phyloP scores from a whole-genome alignment of 208 protist genomes.

The Trypanosoma cruzi region DNA sequence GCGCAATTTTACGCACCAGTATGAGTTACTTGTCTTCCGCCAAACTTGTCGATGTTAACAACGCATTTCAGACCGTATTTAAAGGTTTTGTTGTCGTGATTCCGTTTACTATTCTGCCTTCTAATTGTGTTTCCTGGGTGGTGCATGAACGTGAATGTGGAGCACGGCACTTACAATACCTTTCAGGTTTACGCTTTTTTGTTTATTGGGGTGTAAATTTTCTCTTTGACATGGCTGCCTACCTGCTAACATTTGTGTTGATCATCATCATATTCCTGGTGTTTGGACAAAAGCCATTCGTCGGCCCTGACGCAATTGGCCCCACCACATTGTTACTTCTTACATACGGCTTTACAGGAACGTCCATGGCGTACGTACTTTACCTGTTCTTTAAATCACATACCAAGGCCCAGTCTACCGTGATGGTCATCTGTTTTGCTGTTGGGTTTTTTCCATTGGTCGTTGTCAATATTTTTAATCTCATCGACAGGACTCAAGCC shows the following conservation, averaged over 20 bases:
- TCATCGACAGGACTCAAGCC: conserved; percentile 44
- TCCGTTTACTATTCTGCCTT: conserved; percentile 68
- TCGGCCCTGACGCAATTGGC: conserved; percentile 36
- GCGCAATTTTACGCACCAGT: neutral
- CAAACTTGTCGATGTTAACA: neutral
- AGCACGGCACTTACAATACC: conserved; percentile 71
- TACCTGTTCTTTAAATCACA: conserved; percentile 68
- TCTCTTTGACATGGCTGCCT: conserved; percentile 67
- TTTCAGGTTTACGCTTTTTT: conserved; percentile 62
- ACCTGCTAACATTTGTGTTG: conserved; percentile 57
- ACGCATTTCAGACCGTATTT: conserved; percentile 47
- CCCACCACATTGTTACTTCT: conserved; percentile 60
- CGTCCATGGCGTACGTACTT: conserved; percentile 60
- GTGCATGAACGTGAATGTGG: conserved; percentile 84
- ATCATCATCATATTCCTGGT: conserved; percentile 56
- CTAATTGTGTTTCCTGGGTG: conserved; percentile 70
- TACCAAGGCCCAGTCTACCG: conserved; percentile 61
- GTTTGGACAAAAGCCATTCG: conserved; percentile 65
- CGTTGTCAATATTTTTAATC: conserved; percentile 44
- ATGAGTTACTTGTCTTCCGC: neutral
- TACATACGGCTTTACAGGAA: conserved; percentile 60
- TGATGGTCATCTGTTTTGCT: conserved; percentile 76
- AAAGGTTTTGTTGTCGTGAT: conserved; percentile 68
- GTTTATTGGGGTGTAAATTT: conserved; percentile 81
- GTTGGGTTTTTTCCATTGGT: conserved; percentile 72